Percentiles rank a stretch among this genome's conserved stretches.
Evolutionary conservation across 805 yeast species (phyloP).

Genomic region (Blastobotrys terrestris): DNA sequence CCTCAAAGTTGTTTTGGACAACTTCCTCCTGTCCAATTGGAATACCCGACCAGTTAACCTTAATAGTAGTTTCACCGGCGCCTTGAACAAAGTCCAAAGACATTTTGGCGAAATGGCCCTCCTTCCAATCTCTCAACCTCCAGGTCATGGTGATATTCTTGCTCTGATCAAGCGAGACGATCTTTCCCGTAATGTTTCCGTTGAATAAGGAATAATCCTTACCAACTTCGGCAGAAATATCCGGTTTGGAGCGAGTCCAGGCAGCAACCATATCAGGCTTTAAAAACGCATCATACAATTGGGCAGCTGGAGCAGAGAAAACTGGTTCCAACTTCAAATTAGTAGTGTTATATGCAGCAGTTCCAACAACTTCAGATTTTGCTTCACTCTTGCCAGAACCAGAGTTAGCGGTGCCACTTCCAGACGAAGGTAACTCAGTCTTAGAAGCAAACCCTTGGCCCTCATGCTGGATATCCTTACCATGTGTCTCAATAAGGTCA

Average conservation of each 20-base stretch:
- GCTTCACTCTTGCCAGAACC: constrained; percentile 5
- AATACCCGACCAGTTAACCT: constrained; percentile 75
- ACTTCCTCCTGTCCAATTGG: constrained; percentile 94
- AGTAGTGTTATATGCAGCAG: constrained; percentile 69
- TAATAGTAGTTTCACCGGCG: constrained; percentile 74
- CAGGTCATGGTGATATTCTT: constrained; percentile 65
- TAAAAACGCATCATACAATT: constrained; percentile 68
- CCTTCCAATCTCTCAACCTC: constrained; percentile 87
- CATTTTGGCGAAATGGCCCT: constrained; percentile 71
- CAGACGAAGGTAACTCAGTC: constrained; percentile 5
- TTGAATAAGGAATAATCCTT: constrained; percentile 65
- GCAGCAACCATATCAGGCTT: constrained; percentile 77
- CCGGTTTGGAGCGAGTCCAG: constrained; percentile 77
- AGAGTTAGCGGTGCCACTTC: constrained; percentile 1
- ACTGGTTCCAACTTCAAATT: constrained; percentile 68
- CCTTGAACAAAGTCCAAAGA: constrained; percentile 67
- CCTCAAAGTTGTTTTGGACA: constrained; percentile 78
- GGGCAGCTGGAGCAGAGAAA: constrained; percentile 85
- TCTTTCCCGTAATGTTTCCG: constrained; percentile 74
- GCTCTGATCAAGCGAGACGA: constrained; percentile 52
- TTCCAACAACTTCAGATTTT: constrained; percentile 15
- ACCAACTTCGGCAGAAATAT: constrained; percentile 52
- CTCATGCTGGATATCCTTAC: constrained; percentile 82
- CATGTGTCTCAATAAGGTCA: constrained; percentile 68
- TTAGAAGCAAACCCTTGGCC: constrained; percentile 47